A percentile compares a stretch with the other conserved stretches of the same genome.
Evolutionary conservation across 805 yeast species (phyloP).

Genomic region (Starmerella floris): DNA sequence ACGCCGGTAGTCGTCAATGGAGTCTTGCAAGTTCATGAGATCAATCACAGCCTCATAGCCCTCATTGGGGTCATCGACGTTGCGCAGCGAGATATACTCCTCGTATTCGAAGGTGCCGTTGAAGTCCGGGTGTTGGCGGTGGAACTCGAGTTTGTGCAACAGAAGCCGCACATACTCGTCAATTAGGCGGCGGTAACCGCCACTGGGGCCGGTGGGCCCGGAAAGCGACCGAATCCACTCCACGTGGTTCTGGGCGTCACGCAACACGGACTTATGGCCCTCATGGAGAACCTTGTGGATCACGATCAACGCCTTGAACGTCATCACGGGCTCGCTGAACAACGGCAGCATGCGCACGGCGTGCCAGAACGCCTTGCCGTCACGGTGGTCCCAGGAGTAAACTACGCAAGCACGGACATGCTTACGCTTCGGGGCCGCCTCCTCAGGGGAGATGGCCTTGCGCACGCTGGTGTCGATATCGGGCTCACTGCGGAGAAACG

Average conservation of each 20-base stretch:
- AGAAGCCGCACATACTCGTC: constrained; percentile 61
- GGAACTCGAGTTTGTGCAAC: constrained; percentile 65
- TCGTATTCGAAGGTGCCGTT: constrained; percentile 94
- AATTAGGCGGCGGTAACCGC: constrained; percentile 54
- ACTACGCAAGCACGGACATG: constrained; percentile 94
- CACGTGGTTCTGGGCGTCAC: constrained; percentile 65
- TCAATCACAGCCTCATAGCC: constrained; percentile 85
- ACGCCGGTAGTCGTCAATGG: constrained; percentile 63
- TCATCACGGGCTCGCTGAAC: constrained; percentile 66
- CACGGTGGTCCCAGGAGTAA: constrained; percentile 89
- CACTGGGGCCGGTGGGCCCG: constrained; percentile 26
- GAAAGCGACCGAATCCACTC: constrained; percentile 68
- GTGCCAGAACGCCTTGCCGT: constrained; percentile 74
- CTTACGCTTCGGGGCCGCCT: constrained; percentile 86
- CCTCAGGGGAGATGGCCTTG: constrained; percentile 78
- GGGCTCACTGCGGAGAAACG: constrained; percentile 27
- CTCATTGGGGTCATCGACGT: constrained; percentile 87
- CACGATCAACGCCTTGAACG: constrained; percentile 73
- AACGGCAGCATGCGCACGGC: constrained; percentile 66
- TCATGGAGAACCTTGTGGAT: constrained; percentile 92
- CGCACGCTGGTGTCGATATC: constrained; percentile 41
- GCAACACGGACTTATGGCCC: constrained; percentile 79
- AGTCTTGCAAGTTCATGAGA: constrained; percentile 73
- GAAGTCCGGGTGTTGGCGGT: constrained; percentile 71
- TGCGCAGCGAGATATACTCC: constrained; percentile 76